Conservation (phyloP, 2,329 filamentous ascomycete species). For the Ilyonectria sp. region DNA sequence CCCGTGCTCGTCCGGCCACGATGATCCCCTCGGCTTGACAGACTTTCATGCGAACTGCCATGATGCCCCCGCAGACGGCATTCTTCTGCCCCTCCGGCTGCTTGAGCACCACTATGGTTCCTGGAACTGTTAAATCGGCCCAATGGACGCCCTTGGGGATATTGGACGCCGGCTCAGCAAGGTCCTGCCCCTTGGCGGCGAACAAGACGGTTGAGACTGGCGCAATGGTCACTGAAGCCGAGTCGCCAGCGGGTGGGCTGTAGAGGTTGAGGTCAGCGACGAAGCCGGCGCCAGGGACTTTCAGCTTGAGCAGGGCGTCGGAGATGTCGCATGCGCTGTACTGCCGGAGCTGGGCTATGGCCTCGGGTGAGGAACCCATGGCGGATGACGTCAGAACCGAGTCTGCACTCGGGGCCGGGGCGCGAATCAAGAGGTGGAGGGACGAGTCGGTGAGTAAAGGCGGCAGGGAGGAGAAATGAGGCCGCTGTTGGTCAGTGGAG, state of each 20-base stretch:
- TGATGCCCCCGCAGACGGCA: constrained; percentile 83
- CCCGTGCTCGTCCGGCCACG: constrained; percentile 78
- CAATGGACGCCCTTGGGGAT: constrained; percentile 75
- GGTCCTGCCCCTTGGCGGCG: constrained; percentile 66
- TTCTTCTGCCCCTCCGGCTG: constrained; percentile 77
- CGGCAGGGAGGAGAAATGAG: background rate
- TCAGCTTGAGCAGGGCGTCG: constrained; percentile 80
- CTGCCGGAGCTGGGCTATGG: constrained; percentile 50
- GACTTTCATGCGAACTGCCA: constrained; percentile 78
- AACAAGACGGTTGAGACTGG: constrained; percentile 76
- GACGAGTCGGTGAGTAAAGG: constrained; percentile 5
- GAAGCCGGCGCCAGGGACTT: constrained; percentile 76
- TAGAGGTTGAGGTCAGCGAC: constrained; percentile 69
- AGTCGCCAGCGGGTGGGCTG: constrained; percentile 45
- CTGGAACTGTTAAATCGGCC: constrained; percentile 74
- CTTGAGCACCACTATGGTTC: constrained; percentile 76
- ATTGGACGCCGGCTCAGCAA: constrained; percentile 57
- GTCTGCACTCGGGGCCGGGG: background rate
- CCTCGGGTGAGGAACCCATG: constrained; percentile 43
- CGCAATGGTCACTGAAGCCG: constrained; percentile 58
- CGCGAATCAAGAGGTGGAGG: background rate
- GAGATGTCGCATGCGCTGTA: constrained; percentile 74
- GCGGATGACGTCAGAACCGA: constrained; percentile 30
- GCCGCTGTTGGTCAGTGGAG: background rate
- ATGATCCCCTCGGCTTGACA: constrained; percentile 73